These are phyloP conservation scores for Fusarium temperatum DNA, from an alignment of 2,329 filamentous ascomycete genomes.

Conservation along the genomic window DNA sequence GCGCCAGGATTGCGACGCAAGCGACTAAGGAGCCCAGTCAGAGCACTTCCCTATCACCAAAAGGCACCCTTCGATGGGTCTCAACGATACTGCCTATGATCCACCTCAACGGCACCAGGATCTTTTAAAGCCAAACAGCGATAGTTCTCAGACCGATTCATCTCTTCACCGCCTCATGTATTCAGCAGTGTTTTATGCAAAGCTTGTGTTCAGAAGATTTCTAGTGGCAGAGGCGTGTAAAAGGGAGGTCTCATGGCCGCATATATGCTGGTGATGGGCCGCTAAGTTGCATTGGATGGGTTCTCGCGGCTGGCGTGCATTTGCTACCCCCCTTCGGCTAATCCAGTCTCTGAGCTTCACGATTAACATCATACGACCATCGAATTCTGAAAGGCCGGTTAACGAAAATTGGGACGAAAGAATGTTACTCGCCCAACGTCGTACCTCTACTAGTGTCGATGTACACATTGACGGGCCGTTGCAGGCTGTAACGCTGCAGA, in stretches of 20 bases:
- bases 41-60: constrained; percentile 19
- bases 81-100: constrained; percentile 32
- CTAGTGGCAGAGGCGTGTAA: constrained; percentile 35
- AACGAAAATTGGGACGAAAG: constrained; percentile 1
- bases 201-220: constrained; percentile 19
- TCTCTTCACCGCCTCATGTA: constrained; percentile 42
- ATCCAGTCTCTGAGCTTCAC: constrained; percentile 6
- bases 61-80: constrained; percentile 24
- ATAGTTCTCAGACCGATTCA: constrained; percentile 36
- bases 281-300: constrained; percentile 40
- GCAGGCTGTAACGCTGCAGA: constrained; percentile 16
- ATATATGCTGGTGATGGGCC: constrained; percentile 39
- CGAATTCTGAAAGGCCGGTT: constrained; percentile 3
- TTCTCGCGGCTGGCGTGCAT: constrained; percentile 40
- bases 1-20: constrained; percentile 15
- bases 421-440: background rate
- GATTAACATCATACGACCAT: constrained; percentile 38
- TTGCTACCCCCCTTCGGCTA: constrained; percentile 30
- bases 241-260: constrained; percentile 37
- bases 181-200: constrained; percentile 38
- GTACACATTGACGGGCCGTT: constrained; percentile 27
- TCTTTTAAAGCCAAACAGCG: constrained; percentile 33
- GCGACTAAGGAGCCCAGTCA: constrained; percentile 15
- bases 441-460: background rate
- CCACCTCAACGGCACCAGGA: constrained; percentile 34